Evolutionary conservation across 192 early-diverging fungal species (phyloP).

Genomic region (Coemansia sp.): DNA sequence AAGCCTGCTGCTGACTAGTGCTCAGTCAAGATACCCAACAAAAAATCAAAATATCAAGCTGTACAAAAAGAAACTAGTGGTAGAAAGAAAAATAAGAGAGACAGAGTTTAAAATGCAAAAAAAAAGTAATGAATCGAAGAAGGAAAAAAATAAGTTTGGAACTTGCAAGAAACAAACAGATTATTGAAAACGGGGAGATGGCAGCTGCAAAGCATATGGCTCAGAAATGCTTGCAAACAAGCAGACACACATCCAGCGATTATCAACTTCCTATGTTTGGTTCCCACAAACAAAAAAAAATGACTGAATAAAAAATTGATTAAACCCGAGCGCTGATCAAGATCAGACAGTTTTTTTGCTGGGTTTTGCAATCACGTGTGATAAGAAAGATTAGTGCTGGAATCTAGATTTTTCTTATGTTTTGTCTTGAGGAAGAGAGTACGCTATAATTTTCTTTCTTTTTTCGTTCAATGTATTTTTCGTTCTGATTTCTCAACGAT

Average conservation of each 20-base stretch:
- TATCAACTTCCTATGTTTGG: too few species aligned
- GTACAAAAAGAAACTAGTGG: neutral
- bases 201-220: neutral
- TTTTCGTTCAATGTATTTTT: neutral
- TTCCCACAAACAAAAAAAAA: too few species aligned
- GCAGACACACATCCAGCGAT: too few species aligned
- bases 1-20: too few species aligned
- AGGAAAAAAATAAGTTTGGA: neutral
- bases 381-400: neutral
- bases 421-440: neutral
- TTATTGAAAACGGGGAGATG: too few species aligned
- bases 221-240: too few species aligned
- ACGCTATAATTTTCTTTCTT: neutral
- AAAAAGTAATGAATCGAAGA: neutral
- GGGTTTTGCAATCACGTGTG: neutral
- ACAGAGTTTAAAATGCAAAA: neutral
- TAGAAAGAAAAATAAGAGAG: neutral
- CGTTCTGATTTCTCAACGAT: conserved; percentile 12
- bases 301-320: neutral
- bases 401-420: conserved; percentile 11
- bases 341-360: neutral
- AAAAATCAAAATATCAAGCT: neutral
- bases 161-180: neutral
- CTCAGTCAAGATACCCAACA: neutral
- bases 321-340: neutral